These are phyloP conservation scores for Suillus lakei DNA, from an alignment of 768 basidiomycete genomes.

Conservation along the genomic window DNA sequence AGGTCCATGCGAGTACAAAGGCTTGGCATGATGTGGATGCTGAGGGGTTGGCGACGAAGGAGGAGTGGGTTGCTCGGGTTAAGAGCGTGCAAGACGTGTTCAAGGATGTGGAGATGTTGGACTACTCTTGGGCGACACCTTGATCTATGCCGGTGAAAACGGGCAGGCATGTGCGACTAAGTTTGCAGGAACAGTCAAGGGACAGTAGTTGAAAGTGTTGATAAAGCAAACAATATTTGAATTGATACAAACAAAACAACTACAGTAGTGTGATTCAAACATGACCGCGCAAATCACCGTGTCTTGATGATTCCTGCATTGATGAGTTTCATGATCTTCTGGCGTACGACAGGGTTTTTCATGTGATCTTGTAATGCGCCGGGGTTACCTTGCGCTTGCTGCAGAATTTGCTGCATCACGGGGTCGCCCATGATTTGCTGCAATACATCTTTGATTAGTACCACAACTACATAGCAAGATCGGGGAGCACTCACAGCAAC, in stretches of 20 bases:
- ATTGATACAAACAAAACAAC: background rate
- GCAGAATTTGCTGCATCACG: conserved; percentile 92
- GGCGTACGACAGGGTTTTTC: conserved; percentile 83
- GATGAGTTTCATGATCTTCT: conserved; percentile 88
- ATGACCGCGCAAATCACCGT: conserved; percentile 47
- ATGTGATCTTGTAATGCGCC: conserved; percentile 92
- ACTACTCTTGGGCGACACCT: conserved; percentile 74
- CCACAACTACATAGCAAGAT: background rate
- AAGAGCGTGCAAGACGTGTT: conserved; percentile 48
- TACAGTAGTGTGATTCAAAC: conserved; percentile 2
- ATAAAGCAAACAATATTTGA: background rate
- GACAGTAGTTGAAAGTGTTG: background rate
- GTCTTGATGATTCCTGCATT: conserved; percentile 95
- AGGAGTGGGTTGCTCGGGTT: conserved; percentile 47
- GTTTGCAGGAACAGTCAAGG: background rate
- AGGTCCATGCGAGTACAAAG: conserved; percentile 75
- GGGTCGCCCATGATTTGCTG: conserved; percentile 89
- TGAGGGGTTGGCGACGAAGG: conserved; percentile 37
- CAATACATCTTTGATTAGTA: conserved; percentile 12
- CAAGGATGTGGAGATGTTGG: conserved; percentile 49
- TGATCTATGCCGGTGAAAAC: background rate
- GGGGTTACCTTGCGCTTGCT: conserved; percentile 92
- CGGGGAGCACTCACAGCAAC: conserved; percentile 66
- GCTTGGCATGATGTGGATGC: conserved; percentile 68
- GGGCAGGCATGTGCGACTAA: background rate